Evolutionary conservation across 495 filamentous ascomycete species (phyloP).

Genomic region (Daldinia childiae): DNA sequence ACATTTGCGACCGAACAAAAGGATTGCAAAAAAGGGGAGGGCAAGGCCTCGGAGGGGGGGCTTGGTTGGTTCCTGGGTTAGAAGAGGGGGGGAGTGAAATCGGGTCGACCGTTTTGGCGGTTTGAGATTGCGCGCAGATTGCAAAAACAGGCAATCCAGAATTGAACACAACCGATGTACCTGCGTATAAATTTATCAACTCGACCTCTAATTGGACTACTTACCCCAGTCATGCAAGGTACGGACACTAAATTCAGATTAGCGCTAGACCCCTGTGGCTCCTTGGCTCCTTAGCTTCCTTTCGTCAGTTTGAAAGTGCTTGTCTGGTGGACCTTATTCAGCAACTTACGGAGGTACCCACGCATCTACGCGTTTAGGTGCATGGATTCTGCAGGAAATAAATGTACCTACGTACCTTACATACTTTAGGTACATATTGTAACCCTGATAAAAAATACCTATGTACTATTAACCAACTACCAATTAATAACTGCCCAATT

Average conservation of each 20-base stretch:
- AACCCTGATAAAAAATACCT: slow-evolving; percentile 3
- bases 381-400: not conserved
- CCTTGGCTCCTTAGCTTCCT: slow-evolving; percentile 13
- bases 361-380: not conserved
- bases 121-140: slow-evolving; percentile 31
- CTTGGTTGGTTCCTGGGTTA: not conserved
- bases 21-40: slow-evolving; percentile 18
- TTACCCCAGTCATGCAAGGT: slow-evolving; percentile 38
- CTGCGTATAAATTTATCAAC: slow-evolving; percentile 15
- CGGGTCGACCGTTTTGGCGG: slow-evolving; percentile 24
- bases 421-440: no score
- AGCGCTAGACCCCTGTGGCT: slow-evolving; percentile 29
- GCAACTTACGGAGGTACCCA: not conserved
- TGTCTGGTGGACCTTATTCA: not conserved
- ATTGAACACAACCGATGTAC: slow-evolving; percentile 1
- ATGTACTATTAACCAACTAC: slow-evolving; percentile 9
- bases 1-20: slow-evolving; percentile 8
- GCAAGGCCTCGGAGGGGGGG: slow-evolving; percentile 8
- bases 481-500: slow-evolving; percentile 7
- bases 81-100: not conserved
- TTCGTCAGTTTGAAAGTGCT: slow-evolving; percentile 24
- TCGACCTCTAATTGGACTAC: slow-evolving; percentile 20
- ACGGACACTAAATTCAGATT: slow-evolving; percentile 32
- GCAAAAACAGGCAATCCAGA: slow-evolving; percentile 1
- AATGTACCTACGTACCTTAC: not conserved